Evolutionary conservation across 225 moss, liverwort and hornwort species (phyloP).

Genomic region (Asterella californica): DNA sequence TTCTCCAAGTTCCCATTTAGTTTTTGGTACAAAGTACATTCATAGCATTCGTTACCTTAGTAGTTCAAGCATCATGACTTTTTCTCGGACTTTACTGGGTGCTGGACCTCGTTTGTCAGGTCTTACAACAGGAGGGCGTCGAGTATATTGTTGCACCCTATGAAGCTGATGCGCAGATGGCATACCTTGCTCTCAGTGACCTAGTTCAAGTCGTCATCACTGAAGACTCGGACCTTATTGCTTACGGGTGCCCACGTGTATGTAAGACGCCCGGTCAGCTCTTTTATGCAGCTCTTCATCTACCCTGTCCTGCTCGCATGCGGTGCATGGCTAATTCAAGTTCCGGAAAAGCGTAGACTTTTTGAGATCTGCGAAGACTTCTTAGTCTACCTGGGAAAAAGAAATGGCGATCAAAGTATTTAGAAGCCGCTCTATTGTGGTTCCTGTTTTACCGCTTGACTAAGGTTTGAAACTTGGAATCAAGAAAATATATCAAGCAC

Average conservation of each 20-base stretch:
- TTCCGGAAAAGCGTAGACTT: not conserved
- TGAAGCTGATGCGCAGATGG: slow-evolving; percentile 99
- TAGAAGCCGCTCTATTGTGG: not conserved
- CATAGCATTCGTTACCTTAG: no score
- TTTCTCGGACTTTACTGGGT: no score
- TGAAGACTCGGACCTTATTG: slow-evolving; percentile 91
- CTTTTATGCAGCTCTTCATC: not conserved
- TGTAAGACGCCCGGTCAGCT: not conserved
- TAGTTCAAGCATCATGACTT: not conserved
- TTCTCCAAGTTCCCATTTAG: no score
- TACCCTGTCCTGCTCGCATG: not conserved
- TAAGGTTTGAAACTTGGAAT: not conserved
- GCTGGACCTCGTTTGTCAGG: slow-evolving; percentile 28
- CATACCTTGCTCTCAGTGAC: slow-evolving; percentile 64
- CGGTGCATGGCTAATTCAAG: not conserved
- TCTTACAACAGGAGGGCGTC: slow-evolving; percentile 45
- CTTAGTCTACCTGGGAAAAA: no score
- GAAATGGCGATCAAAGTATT: no score
- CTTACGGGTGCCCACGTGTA: slow-evolving; percentile 89
- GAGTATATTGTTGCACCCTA: slow-evolving; percentile 94
- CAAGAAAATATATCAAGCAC: no score
- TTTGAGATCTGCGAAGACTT: not conserved
- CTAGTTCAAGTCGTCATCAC: slow-evolving; percentile 88
- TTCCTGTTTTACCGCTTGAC: not conserved
- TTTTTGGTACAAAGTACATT: no score